Evolutionary conservation across 768 basidiomycete species (phyloP).

Genomic region (Leccinum variicolor): DNA sequence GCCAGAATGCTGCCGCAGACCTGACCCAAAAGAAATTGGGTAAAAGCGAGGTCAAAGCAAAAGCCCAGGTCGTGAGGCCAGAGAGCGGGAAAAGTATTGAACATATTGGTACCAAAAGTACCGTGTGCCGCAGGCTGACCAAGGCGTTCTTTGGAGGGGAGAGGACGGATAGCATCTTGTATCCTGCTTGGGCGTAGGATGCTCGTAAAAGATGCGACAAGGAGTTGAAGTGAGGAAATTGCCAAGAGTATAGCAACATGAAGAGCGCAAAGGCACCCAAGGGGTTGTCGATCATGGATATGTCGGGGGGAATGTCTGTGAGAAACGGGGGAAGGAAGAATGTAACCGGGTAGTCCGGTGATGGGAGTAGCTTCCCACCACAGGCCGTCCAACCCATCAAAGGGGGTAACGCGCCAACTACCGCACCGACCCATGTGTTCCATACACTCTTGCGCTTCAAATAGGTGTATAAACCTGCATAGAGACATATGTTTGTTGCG

Average conservation of each 20-base stretch:
- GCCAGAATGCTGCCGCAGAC: conserved; percentile 77
- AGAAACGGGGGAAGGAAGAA: conserved; percentile 64
- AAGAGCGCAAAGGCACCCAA: conserved; percentile 79
- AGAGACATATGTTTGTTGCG: conserved; percentile 78
- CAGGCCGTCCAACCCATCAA: conserved; percentile 99
- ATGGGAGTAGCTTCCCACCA: conserved; percentile 73
- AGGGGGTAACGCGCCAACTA: conserved; percentile 92
- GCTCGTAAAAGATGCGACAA: conserved; percentile 84
- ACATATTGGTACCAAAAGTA: conserved; percentile 74
- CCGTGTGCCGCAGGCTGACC: conserved; percentile 80
- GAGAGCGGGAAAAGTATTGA: conserved; percentile 81
- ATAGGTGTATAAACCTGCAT: conserved; percentile 90
- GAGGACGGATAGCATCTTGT: conserved; percentile 86
- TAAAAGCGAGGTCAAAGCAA: conserved; percentile 70
- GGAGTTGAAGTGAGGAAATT: conserved; percentile 97
- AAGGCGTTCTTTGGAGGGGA: conserved; percentile 76
- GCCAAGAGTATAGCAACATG: conserved; percentile 91
- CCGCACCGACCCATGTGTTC: conserved; percentile 94
- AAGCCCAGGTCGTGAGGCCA: conserved; percentile 90
- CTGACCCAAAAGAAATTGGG: conserved; percentile 71
- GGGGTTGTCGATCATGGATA: conserved; percentile 69
- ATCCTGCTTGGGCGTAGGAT: conserved; percentile 91
- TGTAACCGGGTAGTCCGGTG: conserved; percentile 53
- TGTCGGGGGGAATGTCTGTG: conserved; percentile 37
- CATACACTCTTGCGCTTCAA: conserved; percentile 77